Evolutionary conservation across 2,329 filamentous ascomycete genomes (phyloP).

Genomic region (Aspergillus tamarii): DNA sequence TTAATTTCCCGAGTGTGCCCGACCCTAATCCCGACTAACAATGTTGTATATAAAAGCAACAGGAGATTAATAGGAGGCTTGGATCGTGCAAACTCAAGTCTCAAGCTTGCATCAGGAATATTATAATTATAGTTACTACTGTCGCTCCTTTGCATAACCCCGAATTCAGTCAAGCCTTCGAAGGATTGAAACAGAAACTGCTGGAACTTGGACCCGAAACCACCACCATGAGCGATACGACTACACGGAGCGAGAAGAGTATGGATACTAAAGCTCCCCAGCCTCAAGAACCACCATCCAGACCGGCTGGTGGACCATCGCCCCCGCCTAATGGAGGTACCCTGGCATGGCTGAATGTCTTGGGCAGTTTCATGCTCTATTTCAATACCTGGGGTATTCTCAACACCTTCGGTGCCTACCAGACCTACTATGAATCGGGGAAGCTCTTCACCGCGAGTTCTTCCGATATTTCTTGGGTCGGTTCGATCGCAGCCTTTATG

Average conservation of each 20-base stretch:
- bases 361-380: not conserved
- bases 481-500: constrained; percentile 15
- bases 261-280: not conserved
- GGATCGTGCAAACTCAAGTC: not conserved
- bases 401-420: constrained; percentile 5
- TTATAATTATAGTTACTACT: not conserved
- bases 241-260: not conserved
- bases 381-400: constrained; percentile 4
- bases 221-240: not conserved
- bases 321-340: not conserved
- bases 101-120: not conserved
- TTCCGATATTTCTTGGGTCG: constrained; percentile 20
- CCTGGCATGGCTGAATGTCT: not conserved
- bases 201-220: not conserved
- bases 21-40: not conserved
- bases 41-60: not conserved
- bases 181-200: not conserved
- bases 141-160: not conserved
- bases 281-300: not conserved
- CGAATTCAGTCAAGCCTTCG: rapidly evolving
- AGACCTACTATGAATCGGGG: constrained; percentile 7
- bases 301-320: not conserved
- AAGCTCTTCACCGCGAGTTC: not conserved
- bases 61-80: not conserved
- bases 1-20: not conserved